A percentile compares a stretch with the other conserved stretches of the same genome.
Conservation (phyloP, 495 filamentous ascomycete species). For the Diplogelasinospora grovesii region DNA sequence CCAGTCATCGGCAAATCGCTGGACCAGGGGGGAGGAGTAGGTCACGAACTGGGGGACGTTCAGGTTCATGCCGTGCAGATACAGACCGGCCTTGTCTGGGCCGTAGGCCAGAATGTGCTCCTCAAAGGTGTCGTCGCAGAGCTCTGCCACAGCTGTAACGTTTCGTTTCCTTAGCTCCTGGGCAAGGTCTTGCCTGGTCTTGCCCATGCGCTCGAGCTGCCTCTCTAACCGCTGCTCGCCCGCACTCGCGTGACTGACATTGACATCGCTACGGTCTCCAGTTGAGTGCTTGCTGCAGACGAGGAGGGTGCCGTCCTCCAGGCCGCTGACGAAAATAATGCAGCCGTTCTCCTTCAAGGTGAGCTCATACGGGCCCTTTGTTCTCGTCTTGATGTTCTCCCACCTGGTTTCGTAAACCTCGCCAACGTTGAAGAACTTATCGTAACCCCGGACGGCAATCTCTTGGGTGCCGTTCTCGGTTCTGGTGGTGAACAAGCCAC, state of each 20-base stretch:
- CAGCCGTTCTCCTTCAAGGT: conserved; percentile 98
- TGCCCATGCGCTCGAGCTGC: conserved; percentile 68
- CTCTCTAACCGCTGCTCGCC: conserved; percentile 81
- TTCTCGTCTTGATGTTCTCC: conserved; percentile 69
- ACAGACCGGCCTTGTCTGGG: conserved; percentile 78
- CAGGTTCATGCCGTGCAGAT: conserved; percentile 92
- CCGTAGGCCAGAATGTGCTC: conserved; percentile 93
- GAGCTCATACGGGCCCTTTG: conserved; percentile 85
- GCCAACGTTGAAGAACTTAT: conserved; percentile 95
- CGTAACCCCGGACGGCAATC: conserved; percentile 84
- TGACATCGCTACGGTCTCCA: conserved; percentile 59
- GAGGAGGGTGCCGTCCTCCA: conserved; percentile 78
- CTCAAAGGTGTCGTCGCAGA: conserved; percentile 93
- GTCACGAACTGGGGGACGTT: conserved; percentile 87
- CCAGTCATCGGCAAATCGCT: conserved; percentile 87
- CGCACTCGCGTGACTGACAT: conserved; percentile 72
- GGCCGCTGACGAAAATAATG: conserved; percentile 92
- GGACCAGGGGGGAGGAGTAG: conserved; percentile 67
- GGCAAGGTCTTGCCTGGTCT: conserved; percentile 69
- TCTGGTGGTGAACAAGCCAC: conserved; percentile 81
- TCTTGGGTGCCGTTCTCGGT: conserved; percentile 57
- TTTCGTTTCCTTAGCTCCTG: conserved; percentile 70
- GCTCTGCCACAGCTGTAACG: conserved; percentile 87
- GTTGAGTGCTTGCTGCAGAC: conserved; percentile 99
- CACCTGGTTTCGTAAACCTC: conserved; percentile 76